phyloP scores from a whole-genome alignment of 2,329 filamentous ascomycete species.

The Penicillium sclerotigenum region DNA sequence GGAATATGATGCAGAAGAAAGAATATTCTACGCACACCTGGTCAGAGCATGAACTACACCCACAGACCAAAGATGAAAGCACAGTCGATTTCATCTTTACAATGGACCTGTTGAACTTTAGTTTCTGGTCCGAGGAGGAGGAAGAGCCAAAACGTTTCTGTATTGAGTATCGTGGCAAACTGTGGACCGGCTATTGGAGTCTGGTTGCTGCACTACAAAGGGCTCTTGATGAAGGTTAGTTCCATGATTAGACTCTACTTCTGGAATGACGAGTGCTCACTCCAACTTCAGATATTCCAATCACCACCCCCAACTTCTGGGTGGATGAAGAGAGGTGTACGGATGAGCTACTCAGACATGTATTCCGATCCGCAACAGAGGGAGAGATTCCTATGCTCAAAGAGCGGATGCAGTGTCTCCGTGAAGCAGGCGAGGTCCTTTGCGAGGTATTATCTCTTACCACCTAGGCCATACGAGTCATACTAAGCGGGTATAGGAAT shows the following conservation, averaged over 20 bases:
- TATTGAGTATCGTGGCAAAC: conserved; percentile 74
- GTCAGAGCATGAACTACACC: conserved; percentile 86
- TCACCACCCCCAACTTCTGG: conserved; percentile 88
- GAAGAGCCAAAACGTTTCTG: conserved; percentile 70
- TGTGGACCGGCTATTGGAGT: conserved; percentile 95
- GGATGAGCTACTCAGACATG: conserved; percentile 66
- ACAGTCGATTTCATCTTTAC: conserved; percentile 93
- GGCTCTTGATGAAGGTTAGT: conserved; percentile 78
- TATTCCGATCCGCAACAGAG: conserved; percentile 82
- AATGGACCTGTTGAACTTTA: conserved; percentile 96
- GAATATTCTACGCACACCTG: conserved; percentile 80
- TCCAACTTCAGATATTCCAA: conserved; percentile 65
- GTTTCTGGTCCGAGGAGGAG: conserved; percentile 78
- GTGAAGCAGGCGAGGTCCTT: conserved; percentile 78
- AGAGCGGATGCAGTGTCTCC: conserved; percentile 72
- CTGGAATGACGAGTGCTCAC: neutral
- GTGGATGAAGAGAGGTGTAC: conserved; percentile 71
- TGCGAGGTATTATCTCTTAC: conserved; percentile 58
- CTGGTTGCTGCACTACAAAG: conserved; percentile 82
- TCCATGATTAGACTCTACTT: neutral
- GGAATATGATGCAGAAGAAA: conserved; percentile 76
- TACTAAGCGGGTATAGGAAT: conserved; percentile 54
- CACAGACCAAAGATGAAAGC: conserved; percentile 71
- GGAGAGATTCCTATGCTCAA: conserved; percentile 83
- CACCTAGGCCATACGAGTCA: neutral